A percentile compares a stretch with the other conserved stretches of the same genome.
These are phyloP conservation scores for Backusella circina DNA, from an alignment of 192 early-diverging fungal genomes.

Conservation along the genomic window DNA sequence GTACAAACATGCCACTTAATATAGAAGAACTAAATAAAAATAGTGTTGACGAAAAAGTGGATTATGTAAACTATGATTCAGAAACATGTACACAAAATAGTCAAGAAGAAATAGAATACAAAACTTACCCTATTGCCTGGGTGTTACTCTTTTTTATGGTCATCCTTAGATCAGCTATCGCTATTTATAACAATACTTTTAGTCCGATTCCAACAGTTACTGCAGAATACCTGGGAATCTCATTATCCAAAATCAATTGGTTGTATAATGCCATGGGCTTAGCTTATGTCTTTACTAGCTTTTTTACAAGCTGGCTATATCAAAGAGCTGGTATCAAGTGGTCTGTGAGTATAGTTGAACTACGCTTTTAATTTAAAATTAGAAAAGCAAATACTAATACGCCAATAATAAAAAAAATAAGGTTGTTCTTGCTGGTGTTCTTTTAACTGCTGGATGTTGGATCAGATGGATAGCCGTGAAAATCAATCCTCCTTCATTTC, in stretches of 20 bases:
- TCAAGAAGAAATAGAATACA: background rate
- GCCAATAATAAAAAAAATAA: background rate
- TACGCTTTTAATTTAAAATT: background rate
- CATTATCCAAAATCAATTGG: constrained; percentile 31
- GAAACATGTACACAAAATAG: background rate
- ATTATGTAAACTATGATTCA: background rate
- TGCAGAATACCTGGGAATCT: constrained; percentile 18
- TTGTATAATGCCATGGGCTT: constrained; percentile 23
- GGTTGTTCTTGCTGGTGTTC: constrained; percentile 26
- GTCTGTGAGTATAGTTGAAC: constrained; percentile 11
- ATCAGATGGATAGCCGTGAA: constrained; percentile 28
- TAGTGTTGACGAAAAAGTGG: background rate
- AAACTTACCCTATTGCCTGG: constrained; percentile 37
- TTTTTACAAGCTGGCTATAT: constrained; percentile 32
- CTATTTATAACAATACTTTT: constrained; percentile 30
- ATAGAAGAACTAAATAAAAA: background rate
- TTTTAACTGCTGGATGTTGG: constrained; percentile 21
- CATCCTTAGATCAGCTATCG: constrained; percentile 13
- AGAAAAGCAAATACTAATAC: background rate
- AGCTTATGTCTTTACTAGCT: constrained; percentile 24
- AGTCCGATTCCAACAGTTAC: constrained; percentile 25
- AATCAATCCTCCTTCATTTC: constrained; percentile 19
- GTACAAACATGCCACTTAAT: background rate
- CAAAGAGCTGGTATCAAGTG: constrained; percentile 25
- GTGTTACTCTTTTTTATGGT: constrained; percentile 17